Conservation (phyloP, 768 basidiomycete species). For the Tylopilus felleus region DNA sequence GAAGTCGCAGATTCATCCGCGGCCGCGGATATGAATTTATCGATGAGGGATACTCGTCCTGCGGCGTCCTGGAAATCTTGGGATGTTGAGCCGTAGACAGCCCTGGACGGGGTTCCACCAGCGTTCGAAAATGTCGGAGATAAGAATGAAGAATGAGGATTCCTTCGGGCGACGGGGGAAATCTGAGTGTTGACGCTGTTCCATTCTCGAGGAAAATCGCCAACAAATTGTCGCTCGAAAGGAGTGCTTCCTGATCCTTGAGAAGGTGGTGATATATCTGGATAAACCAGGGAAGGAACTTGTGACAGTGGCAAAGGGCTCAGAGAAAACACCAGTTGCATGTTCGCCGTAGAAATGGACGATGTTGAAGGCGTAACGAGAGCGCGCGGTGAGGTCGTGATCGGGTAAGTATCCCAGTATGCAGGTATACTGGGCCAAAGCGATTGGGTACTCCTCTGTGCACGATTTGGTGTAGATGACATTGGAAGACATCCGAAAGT, state of each 20-base stretch:
- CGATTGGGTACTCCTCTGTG: not conserved
- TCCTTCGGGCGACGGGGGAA: constrained; percentile 24
- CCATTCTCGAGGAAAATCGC: constrained; percentile 21
- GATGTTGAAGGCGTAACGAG: constrained; percentile 14
- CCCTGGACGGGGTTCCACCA: not conserved
- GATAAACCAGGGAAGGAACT: constrained; percentile 15
- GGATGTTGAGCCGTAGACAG: not conserved
- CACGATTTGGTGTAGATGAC: constrained; percentile 16
- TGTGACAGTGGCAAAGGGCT: constrained; percentile 24
- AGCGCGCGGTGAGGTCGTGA: constrained; percentile 7
- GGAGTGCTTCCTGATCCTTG: constrained; percentile 26
- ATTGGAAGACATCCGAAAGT: not conserved
- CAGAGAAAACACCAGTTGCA: constrained; percentile 24
- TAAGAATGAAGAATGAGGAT: not conserved
- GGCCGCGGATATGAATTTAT: constrained; percentile 28
- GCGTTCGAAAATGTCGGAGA: constrained; percentile 6
- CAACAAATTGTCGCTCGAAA: constrained; percentile 29
- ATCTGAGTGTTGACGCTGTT: constrained; percentile 10
- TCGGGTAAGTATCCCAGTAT: not conserved
- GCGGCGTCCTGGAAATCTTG: constrained; percentile 7
- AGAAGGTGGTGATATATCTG: constrained; percentile 29
- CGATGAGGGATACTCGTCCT: constrained; percentile 24
- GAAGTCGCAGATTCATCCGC: constrained; percentile 10
- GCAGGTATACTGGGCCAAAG: not conserved
- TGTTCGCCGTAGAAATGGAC: constrained; percentile 3